A percentile compares a stretch with the other conserved stretches of the same genome.
phyloP scores from a whole-genome alignment of 768 basidiomycete genomes.

The Trametes sanguinea region DNA sequence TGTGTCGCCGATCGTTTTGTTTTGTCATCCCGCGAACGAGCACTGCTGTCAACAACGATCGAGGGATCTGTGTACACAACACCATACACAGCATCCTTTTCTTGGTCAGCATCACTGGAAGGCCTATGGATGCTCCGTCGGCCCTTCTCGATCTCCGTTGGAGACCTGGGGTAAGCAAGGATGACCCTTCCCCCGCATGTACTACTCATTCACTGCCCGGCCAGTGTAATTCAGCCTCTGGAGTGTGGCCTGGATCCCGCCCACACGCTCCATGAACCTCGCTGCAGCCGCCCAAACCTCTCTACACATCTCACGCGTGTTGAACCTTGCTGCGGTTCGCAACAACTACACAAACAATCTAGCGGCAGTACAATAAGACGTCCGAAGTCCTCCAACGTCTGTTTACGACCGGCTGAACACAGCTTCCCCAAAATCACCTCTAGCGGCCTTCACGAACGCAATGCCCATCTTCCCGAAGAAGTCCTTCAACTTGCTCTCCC shows the following conservation, averaged over 20 bases:
- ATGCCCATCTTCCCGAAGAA: slow-evolving; percentile 23
- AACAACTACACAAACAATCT: too few species aligned
- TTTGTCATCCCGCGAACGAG: background rate
- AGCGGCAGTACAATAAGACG: too few species aligned
- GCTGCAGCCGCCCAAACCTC: background rate
- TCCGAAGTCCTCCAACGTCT: background rate
- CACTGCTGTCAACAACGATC: slow-evolving; percentile 2
- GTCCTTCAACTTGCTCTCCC: slow-evolving; percentile 23
- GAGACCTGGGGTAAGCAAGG: background rate
- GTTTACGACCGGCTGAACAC: background rate
- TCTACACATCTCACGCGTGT: too few species aligned
- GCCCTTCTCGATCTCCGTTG: background rate
- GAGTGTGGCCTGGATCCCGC: too few species aligned
- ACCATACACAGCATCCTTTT: background rate
- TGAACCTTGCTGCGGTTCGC: too few species aligned
- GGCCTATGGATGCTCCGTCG: slow-evolving; percentile 2
- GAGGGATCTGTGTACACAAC: background rate
- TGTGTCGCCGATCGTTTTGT: background rate
- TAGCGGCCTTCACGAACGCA: slow-evolving; percentile 24
- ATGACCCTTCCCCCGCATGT: background rate
- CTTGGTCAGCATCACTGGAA: slow-evolving; percentile 5
- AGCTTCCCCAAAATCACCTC: slow-evolving; percentile 21
- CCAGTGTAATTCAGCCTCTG: too few species aligned
- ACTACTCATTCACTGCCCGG: too few species aligned
- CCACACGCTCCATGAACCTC: too few species aligned